These are phyloP conservation scores for Mortierella sp. DNA, from an alignment of 371 early-diverging fungal genomes.

Conservation along the genomic window DNA sequence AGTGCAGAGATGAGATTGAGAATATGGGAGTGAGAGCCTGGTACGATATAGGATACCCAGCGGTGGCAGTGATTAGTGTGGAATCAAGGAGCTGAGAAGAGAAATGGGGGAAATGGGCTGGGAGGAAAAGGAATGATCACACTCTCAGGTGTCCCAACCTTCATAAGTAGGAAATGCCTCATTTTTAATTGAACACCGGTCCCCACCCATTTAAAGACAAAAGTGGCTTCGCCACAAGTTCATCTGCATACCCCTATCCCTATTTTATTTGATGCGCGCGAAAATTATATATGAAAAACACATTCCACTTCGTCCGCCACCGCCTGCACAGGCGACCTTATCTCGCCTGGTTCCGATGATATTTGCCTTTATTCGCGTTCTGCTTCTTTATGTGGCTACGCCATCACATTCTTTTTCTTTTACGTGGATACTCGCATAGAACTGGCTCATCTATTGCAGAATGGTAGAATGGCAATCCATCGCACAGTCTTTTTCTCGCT, in stretches of 20 bases:
- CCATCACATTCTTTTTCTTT: conserved; percentile 12
- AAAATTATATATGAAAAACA: background rate
- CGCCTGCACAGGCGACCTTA: background rate
- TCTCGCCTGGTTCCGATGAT: background rate
- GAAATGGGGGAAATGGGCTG: background rate
- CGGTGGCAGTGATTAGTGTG: background rate
- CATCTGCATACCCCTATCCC: no score
- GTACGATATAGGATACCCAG: conserved; percentile 9
- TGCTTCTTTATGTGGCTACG: background rate
- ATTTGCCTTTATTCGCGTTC: background rate
- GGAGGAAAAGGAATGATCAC: conserved; percentile 12
- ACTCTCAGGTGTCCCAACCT: no score
- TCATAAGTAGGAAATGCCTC: no score
- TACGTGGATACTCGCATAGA: background rate
- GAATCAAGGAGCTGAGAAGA: background rate
- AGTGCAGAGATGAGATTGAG: background rate
- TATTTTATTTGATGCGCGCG: no score
- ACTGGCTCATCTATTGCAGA: background rate
- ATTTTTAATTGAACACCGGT: no score
- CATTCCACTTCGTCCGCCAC: conserved; percentile 1
- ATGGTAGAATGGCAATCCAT: conserved; percentile 27
- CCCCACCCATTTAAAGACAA: no score
- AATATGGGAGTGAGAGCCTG: background rate
- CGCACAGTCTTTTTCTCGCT: background rate
- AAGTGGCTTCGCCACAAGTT: no score